Conservation (phyloP, 352 stramenopile species). For the Pythium aquatile region DNA sequence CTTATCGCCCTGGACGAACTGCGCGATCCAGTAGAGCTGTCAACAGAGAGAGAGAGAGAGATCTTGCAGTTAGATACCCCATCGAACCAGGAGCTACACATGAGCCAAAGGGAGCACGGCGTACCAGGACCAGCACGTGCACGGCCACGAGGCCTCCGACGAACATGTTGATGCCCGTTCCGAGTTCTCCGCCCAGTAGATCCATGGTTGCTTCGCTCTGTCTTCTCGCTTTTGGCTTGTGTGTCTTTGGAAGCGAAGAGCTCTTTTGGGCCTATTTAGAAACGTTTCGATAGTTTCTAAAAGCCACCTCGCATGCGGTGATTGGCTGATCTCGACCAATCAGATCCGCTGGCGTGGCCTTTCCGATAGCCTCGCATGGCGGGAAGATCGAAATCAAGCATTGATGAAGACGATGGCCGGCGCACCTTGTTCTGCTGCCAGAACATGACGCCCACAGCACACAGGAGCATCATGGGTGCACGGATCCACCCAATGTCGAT, state of each 20-base stretch:
- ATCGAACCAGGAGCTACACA: neutral
- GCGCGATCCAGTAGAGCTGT: slow-evolving; percentile 63
- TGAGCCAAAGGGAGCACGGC: slow-evolving; percentile 3
- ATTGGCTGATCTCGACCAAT: slow-evolving; percentile 27
- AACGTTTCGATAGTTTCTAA: slow-evolving; percentile 20
- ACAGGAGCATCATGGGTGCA: slow-evolving; percentile 40
- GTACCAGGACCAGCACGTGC: slow-evolving; percentile 72
- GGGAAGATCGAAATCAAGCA: slow-evolving; percentile 7
- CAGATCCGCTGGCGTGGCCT: slow-evolving; percentile 5
- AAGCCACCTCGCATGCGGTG: slow-evolving; percentile 13
- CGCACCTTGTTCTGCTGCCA: slow-evolving; percentile 36
- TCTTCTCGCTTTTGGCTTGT: slow-evolving; percentile 7
- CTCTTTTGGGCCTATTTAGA: neutral
- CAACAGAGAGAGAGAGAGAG: neutral
- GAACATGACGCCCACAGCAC: slow-evolving; percentile 39
- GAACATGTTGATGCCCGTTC: slow-evolving; percentile 55
- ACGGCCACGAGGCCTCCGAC: slow-evolving; percentile 63
- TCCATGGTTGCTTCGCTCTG: slow-evolving; percentile 14
- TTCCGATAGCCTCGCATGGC: neutral
- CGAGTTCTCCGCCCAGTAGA: slow-evolving; percentile 30
- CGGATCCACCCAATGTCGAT: slow-evolving; percentile 41
- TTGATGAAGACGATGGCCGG: slow-evolving; percentile 8
- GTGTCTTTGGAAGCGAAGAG: neutral
- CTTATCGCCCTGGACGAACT: slow-evolving; percentile 60
- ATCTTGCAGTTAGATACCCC: neutral